Evolutionary conservation across 179 eudicot species (phyloP), one percentile per base, ranked within the genome.

Genomic region (Heliamphora pulchella): DNA sequence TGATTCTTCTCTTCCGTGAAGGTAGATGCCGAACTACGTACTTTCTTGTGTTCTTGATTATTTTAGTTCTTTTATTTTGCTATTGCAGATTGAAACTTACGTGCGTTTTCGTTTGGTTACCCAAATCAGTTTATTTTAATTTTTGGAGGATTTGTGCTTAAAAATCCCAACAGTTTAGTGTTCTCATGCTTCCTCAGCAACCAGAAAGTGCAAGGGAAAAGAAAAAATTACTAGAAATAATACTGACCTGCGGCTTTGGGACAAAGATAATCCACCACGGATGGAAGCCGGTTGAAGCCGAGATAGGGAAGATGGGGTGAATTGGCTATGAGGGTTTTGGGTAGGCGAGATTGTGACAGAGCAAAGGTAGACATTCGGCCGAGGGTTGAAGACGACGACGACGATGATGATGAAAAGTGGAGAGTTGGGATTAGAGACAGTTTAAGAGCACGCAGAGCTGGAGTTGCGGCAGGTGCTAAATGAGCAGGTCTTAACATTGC

Each of bases 241-340:
- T 61, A 79, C 82, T 65, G 65, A 85, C 89, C 84, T 83, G 81
- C 71, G 54, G 57, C 79, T 78, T 75, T 83, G 59, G 83, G 79
- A 78, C 81, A 80, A 68, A 83, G 41, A 85, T 80, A 84, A 82
- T 72, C 78, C 85, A 74, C 31, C 85, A 86, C 82, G 63, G 82
- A 2, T 9, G 84, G 79, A 59, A 78, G 18, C 48, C 81, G 62
- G 20, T 71, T 84, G 55, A 81, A 79, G 75, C 59, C 68, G 63
- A 64, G 74, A 71, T 61, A 58, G 41, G 68, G 51, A 81, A 44
- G 68, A 54, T 68, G 22, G 65, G 75, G 7, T 5, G 80, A 81
- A 66, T 14, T 66, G 44, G 74, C 57, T 54, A 41, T 9, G 51
- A 71, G 17, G 69, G 41, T 58, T 18, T 18, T 31, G 48, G 71